A percentile compares a stretch with the other conserved stretches of the same genome.
Conservation (phyloP, 441 rosid species). For the Syzygium malaccense region DNA sequence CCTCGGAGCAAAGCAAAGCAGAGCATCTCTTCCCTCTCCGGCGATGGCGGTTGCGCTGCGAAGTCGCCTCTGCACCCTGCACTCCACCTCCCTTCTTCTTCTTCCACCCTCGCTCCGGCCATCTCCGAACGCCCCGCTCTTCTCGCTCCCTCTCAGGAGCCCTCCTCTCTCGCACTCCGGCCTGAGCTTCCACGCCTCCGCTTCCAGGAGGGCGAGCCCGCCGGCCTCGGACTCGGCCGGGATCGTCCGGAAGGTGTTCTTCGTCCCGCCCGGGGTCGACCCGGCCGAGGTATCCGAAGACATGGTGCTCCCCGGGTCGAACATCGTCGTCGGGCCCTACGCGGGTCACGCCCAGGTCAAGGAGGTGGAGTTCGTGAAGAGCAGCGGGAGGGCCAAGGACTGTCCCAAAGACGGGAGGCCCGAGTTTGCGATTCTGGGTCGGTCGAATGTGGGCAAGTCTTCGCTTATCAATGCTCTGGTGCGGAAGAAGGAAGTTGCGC, state of each 20-base stretch:
- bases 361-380: constrained; percentile 79
- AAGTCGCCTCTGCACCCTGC: constrained; percentile 28
- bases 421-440: constrained; percentile 78
- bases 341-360: constrained; percentile 88
- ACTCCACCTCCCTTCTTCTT: not conserved
- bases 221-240: constrained; percentile 23
- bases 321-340: constrained; percentile 73
- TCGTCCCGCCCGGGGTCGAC: constrained; percentile 58
- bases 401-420: constrained; percentile 76
- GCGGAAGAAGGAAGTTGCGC: constrained; percentile 82
- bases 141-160: constrained; percentile 10
- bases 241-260: constrained; percentile 34
- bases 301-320: constrained; percentile 69
- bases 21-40: not conserved
- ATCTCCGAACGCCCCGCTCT: constrained; percentile 1
- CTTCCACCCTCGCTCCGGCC: not conserved
- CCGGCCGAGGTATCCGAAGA: constrained; percentile 49
- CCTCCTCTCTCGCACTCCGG: constrained; percentile 6
- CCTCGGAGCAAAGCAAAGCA: not conserved
- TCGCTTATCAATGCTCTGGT: constrained; percentile 82
- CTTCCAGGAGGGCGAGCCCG: constrained; percentile 31
- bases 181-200: constrained; percentile 19
- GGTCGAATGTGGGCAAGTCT: constrained; percentile 92
- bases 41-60: constrained; percentile 16
- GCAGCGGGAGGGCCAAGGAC: constrained; percentile 80